Conservation (phyloP, 2,329 filamentous ascomycete genomes). For the Blastomyces parvus region DNA sequence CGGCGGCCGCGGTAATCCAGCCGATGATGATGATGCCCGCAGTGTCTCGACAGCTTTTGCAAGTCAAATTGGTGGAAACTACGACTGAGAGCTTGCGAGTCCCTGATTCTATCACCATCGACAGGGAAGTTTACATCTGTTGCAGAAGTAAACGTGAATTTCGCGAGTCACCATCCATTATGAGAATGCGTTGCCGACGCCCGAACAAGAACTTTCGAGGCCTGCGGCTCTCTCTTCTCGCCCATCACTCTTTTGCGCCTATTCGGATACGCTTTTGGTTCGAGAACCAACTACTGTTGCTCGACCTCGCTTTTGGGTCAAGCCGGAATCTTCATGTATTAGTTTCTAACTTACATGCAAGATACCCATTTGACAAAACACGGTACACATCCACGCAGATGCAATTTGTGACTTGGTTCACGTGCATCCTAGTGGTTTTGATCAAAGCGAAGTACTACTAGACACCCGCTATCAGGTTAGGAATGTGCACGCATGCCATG, state of each 20-base stretch:
- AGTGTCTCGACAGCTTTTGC: slow-evolving; percentile 95
- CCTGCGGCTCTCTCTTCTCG: neutral
- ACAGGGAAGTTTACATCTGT: slow-evolving; percentile 6
- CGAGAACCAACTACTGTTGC: neutral
- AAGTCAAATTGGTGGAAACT: slow-evolving; percentile 71
- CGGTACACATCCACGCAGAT: neutral
- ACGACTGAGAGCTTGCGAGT: slow-evolving; percentile 43
- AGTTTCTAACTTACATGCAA: neutral
- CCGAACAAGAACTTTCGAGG: neutral
- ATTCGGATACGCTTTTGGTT: neutral
- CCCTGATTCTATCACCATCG: slow-evolving; percentile 8
- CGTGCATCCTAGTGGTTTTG: neutral
- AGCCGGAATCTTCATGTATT: neutral
- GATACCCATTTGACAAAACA: neutral
- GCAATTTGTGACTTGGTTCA: neutral
- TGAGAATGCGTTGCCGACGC: neutral
- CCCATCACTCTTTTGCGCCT: neutral
- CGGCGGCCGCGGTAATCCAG: slow-evolving; percentile 32
- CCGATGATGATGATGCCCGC: slow-evolving; percentile 82
- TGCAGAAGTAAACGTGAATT: neutral
- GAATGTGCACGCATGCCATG: neutral
- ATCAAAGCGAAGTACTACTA: neutral
- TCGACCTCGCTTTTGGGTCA: neutral
- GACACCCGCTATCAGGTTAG: neutral
- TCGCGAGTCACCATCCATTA: neutral